Conservation (phyloP, 257 asterid species). For the Gardenia jasminoides region DNA sequence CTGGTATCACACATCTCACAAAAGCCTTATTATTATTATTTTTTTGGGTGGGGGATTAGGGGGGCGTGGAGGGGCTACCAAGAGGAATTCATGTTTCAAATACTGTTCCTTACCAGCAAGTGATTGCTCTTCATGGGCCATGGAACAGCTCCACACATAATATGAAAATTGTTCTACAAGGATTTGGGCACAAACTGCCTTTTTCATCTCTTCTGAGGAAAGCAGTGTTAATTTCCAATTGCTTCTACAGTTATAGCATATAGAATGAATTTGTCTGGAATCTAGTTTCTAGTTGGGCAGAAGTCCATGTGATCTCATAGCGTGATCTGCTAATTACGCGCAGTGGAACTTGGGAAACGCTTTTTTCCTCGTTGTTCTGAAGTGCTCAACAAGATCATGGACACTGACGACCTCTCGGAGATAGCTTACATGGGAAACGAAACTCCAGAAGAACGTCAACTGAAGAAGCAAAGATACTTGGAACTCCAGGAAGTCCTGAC, state of each 20-base stretch:
- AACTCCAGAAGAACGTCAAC: conserved; percentile 48
- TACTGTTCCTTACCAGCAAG: background rate
- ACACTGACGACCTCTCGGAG: conserved; percentile 72
- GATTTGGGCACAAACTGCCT: background rate
- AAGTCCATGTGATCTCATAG: background rate
- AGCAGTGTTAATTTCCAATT: no score
- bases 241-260: background rate
- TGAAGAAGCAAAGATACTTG: conserved; percentile 63
- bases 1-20: background rate
- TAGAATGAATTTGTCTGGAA: background rate
- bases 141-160: background rate
- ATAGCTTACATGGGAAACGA: conserved; percentile 59
- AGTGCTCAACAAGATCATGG: conserved; percentile 81
- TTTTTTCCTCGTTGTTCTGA: conserved; percentile 93
- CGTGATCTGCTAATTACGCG: conserved; percentile 4
- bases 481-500: conserved; percentile 73
- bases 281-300: background rate
- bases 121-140: background rate
- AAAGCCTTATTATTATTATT: no score
- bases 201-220: background rate
- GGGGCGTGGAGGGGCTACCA: no score
- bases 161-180: background rate
- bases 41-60: no score
- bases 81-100: background rate
- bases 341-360: conserved; percentile 97